These are phyloP conservation scores for Boletus eberwhitei DNA, from an alignment of 768 basidiomycete species.

Conservation along the genomic window DNA sequence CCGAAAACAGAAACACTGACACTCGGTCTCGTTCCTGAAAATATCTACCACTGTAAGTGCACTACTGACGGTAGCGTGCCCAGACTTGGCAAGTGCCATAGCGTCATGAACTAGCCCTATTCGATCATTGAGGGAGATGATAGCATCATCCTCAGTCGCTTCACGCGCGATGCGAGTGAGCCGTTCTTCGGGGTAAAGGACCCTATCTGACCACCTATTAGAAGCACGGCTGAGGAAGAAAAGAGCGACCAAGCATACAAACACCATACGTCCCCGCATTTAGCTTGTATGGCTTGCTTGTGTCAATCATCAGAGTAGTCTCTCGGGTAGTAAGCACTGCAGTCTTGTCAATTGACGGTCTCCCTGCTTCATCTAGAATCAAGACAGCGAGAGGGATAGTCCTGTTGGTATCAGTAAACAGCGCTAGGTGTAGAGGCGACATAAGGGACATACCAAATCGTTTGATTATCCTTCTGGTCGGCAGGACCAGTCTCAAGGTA, in stretches of 20 bases:
- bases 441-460: conserved; percentile 60
- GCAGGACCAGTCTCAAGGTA: conserved; percentile 85
- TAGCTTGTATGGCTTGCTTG: conserved; percentile 77
- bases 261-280: conserved; percentile 88
- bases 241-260: conserved; percentile 51
- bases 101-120: conserved; percentile 87
- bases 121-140: conserved; percentile 80
- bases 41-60: conserved; percentile 70
- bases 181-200: conserved; percentile 79
- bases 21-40: conserved; percentile 73
- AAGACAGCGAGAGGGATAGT: conserved; percentile 76
- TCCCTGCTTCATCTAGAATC: conserved; percentile 57
- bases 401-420: conserved; percentile 39
- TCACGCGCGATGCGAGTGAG: conserved; percentile 76
- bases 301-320: conserved; percentile 66
- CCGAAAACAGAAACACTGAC: conserved; percentile 38
- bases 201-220: conserved; percentile 55
- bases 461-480: conserved; percentile 80
- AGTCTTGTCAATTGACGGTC: conserved; percentile 54
- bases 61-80: conserved; percentile 72
- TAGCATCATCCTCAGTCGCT: conserved; percentile 60
- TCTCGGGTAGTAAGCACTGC: conserved; percentile 69
- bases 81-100: conserved; percentile 76
- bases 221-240: background rate
- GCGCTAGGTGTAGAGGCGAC: background rate